phyloP scores from a whole-genome alignment of 2,329 filamentous ascomycete genomes.

The Sarocladium oryzae region DNA sequence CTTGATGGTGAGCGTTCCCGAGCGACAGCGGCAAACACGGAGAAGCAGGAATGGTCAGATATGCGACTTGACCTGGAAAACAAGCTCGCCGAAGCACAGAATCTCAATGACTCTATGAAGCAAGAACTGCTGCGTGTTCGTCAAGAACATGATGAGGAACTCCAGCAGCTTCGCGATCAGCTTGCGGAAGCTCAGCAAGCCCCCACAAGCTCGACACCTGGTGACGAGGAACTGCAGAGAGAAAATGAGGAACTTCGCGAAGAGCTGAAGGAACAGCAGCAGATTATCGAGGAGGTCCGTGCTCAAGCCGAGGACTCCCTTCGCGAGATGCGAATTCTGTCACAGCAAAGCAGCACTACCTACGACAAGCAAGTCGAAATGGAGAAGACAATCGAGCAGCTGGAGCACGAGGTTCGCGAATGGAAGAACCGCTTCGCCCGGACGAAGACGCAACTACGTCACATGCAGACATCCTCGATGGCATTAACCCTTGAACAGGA shows the following conservation, averaged over 20 bases:
- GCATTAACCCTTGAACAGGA: conserved; percentile 65
- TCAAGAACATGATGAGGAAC: conserved; percentile 58
- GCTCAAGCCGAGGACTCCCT: conserved; percentile 78
- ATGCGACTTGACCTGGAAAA: conserved; percentile 61
- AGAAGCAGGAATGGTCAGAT: conserved; percentile 67
- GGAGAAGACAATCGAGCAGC: conserved; percentile 63
- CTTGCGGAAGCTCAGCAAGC: conserved; percentile 44
- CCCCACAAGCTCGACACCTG: conserved; percentile 20
- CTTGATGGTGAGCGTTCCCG: conserved; percentile 53
- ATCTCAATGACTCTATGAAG: conserved; percentile 71
- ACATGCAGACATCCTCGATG: conserved; percentile 72
- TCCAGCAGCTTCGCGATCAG: conserved; percentile 57
- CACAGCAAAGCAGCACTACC: conserved; percentile 69
- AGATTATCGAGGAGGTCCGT: conserved; percentile 80
- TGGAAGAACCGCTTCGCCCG: conserved; percentile 89
- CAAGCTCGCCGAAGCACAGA: conserved; percentile 67
- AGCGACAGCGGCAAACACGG: conserved; percentile 44
- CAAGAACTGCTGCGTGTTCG: conserved; percentile 71
- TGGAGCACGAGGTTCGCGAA: conserved; percentile 78
- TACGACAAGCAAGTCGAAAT: conserved; percentile 79
- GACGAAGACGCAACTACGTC: conserved; percentile 79
- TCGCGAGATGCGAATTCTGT: conserved; percentile 81
- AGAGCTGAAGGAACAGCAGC: conserved; percentile 66
- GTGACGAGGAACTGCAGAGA: conserved; percentile 50
- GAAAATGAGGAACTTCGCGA: conserved; percentile 65